Conservation (phyloP, 352 stramenopile species). For the Thraustochytrium striatum region DNA sequence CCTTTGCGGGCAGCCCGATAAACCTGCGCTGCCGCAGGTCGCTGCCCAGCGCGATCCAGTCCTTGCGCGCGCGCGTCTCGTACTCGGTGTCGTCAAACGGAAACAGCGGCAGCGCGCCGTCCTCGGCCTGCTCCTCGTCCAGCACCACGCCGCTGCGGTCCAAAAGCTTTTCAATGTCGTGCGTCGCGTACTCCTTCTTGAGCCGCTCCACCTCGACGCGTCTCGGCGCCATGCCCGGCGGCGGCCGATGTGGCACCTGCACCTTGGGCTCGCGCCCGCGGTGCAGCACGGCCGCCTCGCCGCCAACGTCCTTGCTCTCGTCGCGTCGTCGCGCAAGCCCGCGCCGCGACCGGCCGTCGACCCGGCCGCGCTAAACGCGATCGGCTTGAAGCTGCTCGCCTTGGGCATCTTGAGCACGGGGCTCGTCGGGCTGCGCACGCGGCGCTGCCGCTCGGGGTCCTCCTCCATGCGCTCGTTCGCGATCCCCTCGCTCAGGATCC, state of each 20-base stretch:
- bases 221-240: background rate
- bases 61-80: conserved; percentile 54
- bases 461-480: background rate
- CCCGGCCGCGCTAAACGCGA: background rate
- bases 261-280: conserved; percentile 36
- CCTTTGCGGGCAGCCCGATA: conserved; percentile 48
- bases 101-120: conserved; percentile 51
- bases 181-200: conserved; percentile 37
- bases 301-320: background rate
- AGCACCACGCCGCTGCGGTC: background rate
- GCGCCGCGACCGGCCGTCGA: background rate
- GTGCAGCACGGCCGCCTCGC: background rate
- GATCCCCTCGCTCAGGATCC: conserved; percentile 19
- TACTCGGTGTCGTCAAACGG: conserved; percentile 60
- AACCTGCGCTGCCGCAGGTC: conserved; percentile 31
- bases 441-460: background rate
- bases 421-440: background rate
- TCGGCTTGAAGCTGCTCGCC: conserved; percentile 8
- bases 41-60: conserved; percentile 56
- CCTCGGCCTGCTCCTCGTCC: background rate
- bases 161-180: background rate
- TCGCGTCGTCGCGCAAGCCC: background rate
- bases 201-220: conserved; percentile 40
- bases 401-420: conserved; percentile 28
- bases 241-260: conserved; percentile 32